Evolutionary conservation across 768 basidiomycete species (phyloP), one percentile per base, ranked within the genome.

Genomic region (Auricularia auricula-judae): DNA sequence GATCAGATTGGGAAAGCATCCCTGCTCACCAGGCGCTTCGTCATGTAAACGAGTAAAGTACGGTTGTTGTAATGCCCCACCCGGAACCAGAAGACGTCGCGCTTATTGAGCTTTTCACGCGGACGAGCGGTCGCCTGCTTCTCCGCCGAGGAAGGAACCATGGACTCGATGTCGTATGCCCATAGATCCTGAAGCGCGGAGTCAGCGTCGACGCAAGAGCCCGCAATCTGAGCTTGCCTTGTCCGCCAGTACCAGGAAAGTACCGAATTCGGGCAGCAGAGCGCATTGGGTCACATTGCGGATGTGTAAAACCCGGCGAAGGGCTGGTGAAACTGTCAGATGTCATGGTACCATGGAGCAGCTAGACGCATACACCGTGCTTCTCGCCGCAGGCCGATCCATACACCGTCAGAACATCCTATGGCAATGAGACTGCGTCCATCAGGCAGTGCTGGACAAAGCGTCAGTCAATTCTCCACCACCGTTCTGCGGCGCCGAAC

Each of bases 261-360:
- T 93, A 12, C 93, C 91, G 74, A 97, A 98, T 66, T 96, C 91
- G 71, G 97, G 93, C 7, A 98, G 78, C 82, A 98, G 94, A 0
- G 94, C 94, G 72, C 92, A 93, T 71, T 97, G 93, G 0, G 93
- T 94, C 36, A 98, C 94, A 79, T 87, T 86, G 74, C 93, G 93
- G 56, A 98, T 77, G 72, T 97, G 95, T 1, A 98, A 79, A 16
- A 98, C 95, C 29, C 93, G 91, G 35, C 93, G 88, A 80, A 98
- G 86, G 2, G 93, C 92, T 95, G 66, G 39, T 64, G 54, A 42
- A 34, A 8, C 62, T 33, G 56, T 59, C 16, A 59, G 56, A 33
- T 2, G 56, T 11, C 61, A 64, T 67, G 61, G 10, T 14, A 53
- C 29, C 10, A 11, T 36, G 16, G 43, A 10, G 62, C 29, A 29